Base-by-base conservation (phyloP, 345 rosid genomes). In the Leavenworthia alabamica region DNA sequence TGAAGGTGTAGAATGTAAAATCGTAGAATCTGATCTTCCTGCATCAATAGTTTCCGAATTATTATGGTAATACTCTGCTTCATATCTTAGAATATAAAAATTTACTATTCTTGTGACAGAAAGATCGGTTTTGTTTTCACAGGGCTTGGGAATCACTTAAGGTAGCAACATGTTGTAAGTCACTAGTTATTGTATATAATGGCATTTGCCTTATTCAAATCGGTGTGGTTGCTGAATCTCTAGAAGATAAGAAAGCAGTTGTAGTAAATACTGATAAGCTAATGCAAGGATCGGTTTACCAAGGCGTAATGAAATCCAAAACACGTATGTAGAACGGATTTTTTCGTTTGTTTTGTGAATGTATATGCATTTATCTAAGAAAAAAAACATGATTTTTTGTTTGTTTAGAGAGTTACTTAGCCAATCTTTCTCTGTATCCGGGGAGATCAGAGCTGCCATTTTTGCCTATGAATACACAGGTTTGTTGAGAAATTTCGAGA, bases 361-460 rank as follows among this genome's bases (percentile, higher is more conserved):
- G 0, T 5, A 4, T 27, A 4, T 62, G 45, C 8, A 53, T 40
- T 55, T 12, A 1, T 29, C 52, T 33, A 41, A 64, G 33, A 23
- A 15, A 11, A 41, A 12, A 2, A 29, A 11, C 40, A 0, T 0
- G 26, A 47, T 31, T 64, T n/a, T 41, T 24, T 57, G 16, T n/a
- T n/a, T n/a, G n/a, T n/a, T n/a, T 77, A 92, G 98, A 92, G 76
- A 89, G 75, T 73, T 92, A 89, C 83, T 70, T 92, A 66, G 97
- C 98, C 29, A 92, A 83, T 70, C 83, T 92, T 11, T 83, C 95
- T 62, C 94, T 89, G 32, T 92, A 86, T 74, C 91, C 96, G 48
- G 97, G 94, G 60, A 86, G 83, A 72, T 82, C 91, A 12, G 84
- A 89, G 84, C 78, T 89, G 66, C 85, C 96, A 20, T 93, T 93